Conservation (phyloP, 371 early-diverging fungal species). For the Rhizopus delemar region DNA sequence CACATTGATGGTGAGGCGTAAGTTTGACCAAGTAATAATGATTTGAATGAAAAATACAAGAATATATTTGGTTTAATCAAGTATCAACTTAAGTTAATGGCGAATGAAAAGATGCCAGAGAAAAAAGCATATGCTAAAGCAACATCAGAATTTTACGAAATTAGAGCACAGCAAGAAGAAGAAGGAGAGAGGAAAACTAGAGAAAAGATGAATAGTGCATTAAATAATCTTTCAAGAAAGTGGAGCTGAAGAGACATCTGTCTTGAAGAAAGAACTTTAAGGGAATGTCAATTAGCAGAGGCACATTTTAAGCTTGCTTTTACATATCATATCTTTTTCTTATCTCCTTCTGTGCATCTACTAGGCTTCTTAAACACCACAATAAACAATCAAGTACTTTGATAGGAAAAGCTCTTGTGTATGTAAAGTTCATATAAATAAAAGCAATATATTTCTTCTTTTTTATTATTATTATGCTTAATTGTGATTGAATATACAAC, state of each 20-base stretch:
- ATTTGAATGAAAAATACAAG: slow-evolving; percentile 1
- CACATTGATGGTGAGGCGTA: slow-evolving; percentile 71
- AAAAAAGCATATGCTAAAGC: slow-evolving; percentile 75
- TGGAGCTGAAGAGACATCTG: slow-evolving; percentile 37
- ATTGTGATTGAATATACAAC: too few relatives aligned
- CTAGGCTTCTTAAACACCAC: too few relatives aligned
- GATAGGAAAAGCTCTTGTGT: too few relatives aligned
- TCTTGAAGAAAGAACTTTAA: slow-evolving; percentile 46
- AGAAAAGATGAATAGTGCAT: slow-evolving; percentile 46
- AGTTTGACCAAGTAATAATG: slow-evolving; percentile 19
- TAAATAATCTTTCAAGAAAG: slow-evolving; percentile 25
- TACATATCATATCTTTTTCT: background rate
- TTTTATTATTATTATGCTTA: too few relatives aligned
- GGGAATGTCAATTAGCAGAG: slow-evolving; percentile 23
- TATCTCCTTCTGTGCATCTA: too few relatives aligned
- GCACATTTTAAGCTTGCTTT: slow-evolving; percentile 14
- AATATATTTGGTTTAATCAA: slow-evolving; percentile 64
- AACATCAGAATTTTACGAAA: slow-evolving; percentile 68
- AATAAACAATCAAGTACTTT: too few relatives aligned
- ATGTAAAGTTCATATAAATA: too few relatives aligned
- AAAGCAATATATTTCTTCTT: too few relatives aligned
- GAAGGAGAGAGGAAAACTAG: slow-evolving; percentile 64
- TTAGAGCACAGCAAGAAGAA: slow-evolving; percentile 72
- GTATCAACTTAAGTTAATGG: slow-evolving; percentile 77
- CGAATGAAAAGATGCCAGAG: slow-evolving; percentile 59